phyloP scores from a whole-genome alignment of 2,329 filamentous ascomycete genomes.

The Elsinoe arachidis region DNA sequence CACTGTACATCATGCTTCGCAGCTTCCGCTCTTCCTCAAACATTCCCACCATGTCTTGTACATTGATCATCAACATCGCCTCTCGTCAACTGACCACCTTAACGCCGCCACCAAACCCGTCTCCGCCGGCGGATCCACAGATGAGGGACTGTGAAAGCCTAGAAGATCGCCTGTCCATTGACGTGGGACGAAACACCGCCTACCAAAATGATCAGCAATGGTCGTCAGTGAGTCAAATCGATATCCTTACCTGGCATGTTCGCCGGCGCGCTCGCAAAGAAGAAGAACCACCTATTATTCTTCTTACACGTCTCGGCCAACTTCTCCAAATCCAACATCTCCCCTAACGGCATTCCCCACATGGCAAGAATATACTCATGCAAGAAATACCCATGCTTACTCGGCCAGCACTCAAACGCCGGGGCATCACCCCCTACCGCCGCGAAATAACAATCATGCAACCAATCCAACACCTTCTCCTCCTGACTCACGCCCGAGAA shows the following conservation, averaged over 20 bases:
- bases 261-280: conserved; percentile 52
- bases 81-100: not conserved
- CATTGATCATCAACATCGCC: not conserved
- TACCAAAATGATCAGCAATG: conserved; percentile 11
- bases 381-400: conserved; percentile 30
- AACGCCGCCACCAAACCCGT: not conserved
- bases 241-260: conserved; percentile 44
- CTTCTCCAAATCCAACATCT: conserved; percentile 48
- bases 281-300: conserved; percentile 18
- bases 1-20: not conserved
- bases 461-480: conserved; percentile 51
- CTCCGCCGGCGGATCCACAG: not conserved
- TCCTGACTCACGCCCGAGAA: conserved; percentile 47
- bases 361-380: conserved; percentile 39
- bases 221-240: not conserved
- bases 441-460: conserved; percentile 41
- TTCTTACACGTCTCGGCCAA: conserved; percentile 14
- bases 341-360: conserved; percentile 48
- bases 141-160: not conserved
- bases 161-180: conserved; percentile 35
- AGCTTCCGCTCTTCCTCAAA: not conserved
- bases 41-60: not conserved
- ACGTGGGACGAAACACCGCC: conserved; percentile 36
- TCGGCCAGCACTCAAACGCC: conserved; percentile 48
- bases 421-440: conserved; percentile 56